These are phyloP conservation scores for Podaxis rugospora DNA, from an alignment of 768 basidiomycete species.

Conservation along the genomic window DNA sequence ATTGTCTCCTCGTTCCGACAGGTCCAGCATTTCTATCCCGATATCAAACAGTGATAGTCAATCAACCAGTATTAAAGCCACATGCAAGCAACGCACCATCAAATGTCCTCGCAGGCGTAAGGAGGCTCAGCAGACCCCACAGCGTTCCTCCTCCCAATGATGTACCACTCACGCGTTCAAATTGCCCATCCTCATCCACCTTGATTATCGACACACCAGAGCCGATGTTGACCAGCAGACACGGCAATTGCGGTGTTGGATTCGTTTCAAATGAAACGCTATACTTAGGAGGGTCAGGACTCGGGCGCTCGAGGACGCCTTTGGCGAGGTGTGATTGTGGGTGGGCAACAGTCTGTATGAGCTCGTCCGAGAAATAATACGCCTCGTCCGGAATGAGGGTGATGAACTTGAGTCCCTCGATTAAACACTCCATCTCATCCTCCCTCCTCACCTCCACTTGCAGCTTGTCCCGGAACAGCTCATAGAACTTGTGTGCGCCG, in stretches of 20 bases:
- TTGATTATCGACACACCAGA: constrained; percentile 97
- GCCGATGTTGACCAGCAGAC: constrained; percentile 96
- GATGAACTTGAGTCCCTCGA: constrained; percentile 94
- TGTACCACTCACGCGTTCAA: constrained; percentile 96
- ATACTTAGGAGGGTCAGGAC: constrained; percentile 86
- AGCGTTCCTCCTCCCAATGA: constrained; percentile 96
- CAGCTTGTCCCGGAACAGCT: constrained; percentile 67
- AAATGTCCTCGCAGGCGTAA: constrained; percentile 94
- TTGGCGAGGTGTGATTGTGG: constrained; percentile 13
- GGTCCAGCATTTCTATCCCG: constrained; percentile 83
- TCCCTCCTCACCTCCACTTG: constrained; percentile 84
- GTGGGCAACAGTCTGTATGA: constrained; percentile 66
- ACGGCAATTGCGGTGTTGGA: constrained; percentile 87
- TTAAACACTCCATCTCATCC: constrained; percentile 99
- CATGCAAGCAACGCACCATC: constrained; percentile 65
- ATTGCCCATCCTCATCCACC: constrained; percentile 91
- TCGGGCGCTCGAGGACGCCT: constrained; percentile 67
- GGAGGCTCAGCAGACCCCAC: constrained; percentile 90
- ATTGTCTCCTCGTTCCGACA: constrained; percentile 94
- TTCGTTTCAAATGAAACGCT: constrained; percentile 83
- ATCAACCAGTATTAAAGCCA: constrained; percentile 8
- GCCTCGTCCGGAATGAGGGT: constrained; percentile 95
- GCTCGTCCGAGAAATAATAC: constrained; percentile 97
- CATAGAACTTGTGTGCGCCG: constrained; percentile 93
- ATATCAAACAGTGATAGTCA: constrained; percentile 6